A percentile compares a stretch with the other conserved stretches of the same genome.
phyloP scores from a whole-genome alignment of 768 basidiomycete species.

The Auriculariales sp. region DNA sequence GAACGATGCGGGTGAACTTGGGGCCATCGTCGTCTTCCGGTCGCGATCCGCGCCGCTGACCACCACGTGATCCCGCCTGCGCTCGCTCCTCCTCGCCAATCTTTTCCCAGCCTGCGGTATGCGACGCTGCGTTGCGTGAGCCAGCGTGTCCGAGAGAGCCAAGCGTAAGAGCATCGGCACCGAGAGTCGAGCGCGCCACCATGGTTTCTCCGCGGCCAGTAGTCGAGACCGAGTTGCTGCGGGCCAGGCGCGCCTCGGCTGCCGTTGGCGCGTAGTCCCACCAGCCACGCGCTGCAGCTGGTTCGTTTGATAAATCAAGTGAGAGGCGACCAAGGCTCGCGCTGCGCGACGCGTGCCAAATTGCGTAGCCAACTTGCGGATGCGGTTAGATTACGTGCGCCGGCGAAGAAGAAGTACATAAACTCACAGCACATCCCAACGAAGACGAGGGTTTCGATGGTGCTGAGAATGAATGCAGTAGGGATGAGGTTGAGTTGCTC shows the following conservation, averaged over 20 bases:
- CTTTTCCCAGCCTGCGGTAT: background rate
- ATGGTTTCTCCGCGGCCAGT: background rate
- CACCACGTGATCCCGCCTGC: no score
- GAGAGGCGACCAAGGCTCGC: constrained; percentile 43
- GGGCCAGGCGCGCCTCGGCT: background rate
- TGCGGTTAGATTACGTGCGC: constrained; percentile 1
- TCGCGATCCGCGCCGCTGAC: background rate
- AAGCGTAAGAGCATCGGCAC: no score
- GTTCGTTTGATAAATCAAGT: constrained; percentile 23
- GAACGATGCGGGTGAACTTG: constrained; percentile 28
- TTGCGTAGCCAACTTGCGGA: constrained; percentile 35
- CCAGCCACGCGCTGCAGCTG: constrained; percentile 25
- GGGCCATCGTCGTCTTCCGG: background rate
- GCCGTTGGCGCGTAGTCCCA: constrained; percentile 36
- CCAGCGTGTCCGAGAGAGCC: background rate
- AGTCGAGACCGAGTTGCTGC: constrained; percentile 6
- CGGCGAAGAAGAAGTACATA: background rate
- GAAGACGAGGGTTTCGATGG: constrained; percentile 36
- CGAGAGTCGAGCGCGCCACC: background rate
- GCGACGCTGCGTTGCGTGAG: no score
- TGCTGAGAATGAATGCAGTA: constrained; percentile 30
- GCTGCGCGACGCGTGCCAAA: constrained; percentile 37
- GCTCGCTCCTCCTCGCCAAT: background rate
- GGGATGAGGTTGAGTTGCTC: constrained; percentile 20
- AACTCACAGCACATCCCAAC: constrained; percentile 47